Conservation (phyloP, 176 grass and related monocot species). For the Puya raimondii region DNA sequence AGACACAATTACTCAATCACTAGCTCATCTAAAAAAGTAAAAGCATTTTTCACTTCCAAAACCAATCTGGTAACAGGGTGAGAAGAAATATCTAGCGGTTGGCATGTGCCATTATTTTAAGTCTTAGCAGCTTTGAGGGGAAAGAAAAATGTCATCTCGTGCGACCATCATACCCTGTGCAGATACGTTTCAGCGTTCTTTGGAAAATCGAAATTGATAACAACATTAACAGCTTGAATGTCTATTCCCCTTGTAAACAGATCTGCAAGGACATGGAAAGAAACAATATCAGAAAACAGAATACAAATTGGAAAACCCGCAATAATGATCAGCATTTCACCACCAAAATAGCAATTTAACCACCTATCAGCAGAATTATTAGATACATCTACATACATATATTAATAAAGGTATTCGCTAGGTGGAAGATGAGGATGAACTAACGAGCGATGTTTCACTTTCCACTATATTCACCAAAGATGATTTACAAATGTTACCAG, state of each 20-base stretch:
- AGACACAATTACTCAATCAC: background rate
- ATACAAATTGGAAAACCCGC: background rate
- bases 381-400: too few relatives aligned
- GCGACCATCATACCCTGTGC: conserved; percentile 62
- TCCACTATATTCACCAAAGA: too few relatives aligned
- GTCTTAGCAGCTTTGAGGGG: background rate
- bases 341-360: background rate
- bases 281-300: background rate
- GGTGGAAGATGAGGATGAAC: too few relatives aligned
- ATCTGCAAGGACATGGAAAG: conserved; percentile 39
- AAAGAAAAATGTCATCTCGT: background rate
- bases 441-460: too few relatives aligned
- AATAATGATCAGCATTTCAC: background rate
- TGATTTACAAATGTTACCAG: too few relatives aligned
- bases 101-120: too few relatives aligned
- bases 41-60: background rate
- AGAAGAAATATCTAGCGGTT: background rate
- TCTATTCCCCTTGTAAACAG: conserved; percentile 96
- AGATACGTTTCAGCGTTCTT: conserved; percentile 89
- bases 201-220: conserved; percentile 98
- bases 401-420: too few relatives aligned
- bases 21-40: background rate
- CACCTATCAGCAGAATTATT: too few relatives aligned
- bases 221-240: conserved; percentile 99
- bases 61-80: background rate